phyloP scores from a whole-genome alignment of 768 basidiomycete genomes.

The Tephrocybe sp. region DNA sequence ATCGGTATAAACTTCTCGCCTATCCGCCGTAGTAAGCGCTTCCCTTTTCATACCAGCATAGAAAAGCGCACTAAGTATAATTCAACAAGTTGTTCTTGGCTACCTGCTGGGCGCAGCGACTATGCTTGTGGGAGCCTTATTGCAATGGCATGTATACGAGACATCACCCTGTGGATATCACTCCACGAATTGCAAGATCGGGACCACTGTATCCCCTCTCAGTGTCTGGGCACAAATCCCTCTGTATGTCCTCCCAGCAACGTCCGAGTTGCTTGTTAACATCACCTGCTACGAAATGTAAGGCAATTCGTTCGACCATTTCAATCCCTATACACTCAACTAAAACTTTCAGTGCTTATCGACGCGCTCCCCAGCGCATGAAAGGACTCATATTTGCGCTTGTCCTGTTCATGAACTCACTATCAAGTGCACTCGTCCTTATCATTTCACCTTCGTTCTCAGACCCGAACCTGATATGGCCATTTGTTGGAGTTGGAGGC shows the following conservation, averaged over 20 bases:
- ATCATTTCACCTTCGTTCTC: slow-evolving; percentile 31
- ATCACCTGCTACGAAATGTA: slow-evolving; percentile 16
- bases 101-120: slow-evolving; percentile 18
- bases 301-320: not conserved
- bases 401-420: slow-evolving; percentile 31
- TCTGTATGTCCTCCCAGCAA: slow-evolving; percentile 21
- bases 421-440: slow-evolving; percentile 29
- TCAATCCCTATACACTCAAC: not conserved
- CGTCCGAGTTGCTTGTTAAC: slow-evolving; percentile 18
- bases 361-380: slow-evolving; percentile 42
- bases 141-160: slow-evolving; percentile 24
- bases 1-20: slow-evolving; percentile 29
- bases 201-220: slow-evolving; percentile 21
- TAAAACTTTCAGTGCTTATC: slow-evolving; percentile 33
- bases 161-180: slow-evolving; percentile 24
- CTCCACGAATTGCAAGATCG: slow-evolving; percentile 19
- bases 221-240: slow-evolving; percentile 24
- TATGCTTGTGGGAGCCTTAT: slow-evolving; percentile 20
- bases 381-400: slow-evolving; percentile 38
- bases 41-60: not conserved
- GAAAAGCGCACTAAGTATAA: not conserved
- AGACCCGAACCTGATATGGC: slow-evolving; percentile 35
- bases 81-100: slow-evolving; percentile 14
- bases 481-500: slow-evolving; percentile 24
- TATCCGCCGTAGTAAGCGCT: slow-evolving; percentile 18